Base-by-base conservation (phyloP, 2,329 filamentous ascomycete species). In the Amylocarpus encephaloides region DNA sequence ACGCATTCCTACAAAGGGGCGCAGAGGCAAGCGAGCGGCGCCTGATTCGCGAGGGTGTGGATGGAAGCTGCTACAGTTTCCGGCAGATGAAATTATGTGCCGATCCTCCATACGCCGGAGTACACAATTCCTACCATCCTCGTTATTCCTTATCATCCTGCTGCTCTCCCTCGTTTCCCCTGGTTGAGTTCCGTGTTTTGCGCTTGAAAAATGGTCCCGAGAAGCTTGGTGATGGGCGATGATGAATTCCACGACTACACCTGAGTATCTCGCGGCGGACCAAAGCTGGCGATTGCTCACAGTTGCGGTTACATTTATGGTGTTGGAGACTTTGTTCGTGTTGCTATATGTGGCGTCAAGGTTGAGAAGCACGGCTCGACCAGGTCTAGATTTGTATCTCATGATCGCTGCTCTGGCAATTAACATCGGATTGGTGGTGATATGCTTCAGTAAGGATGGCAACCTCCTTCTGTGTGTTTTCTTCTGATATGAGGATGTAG, bases 181-280 rank as follows among this genome's bases (percentile, higher is more conserved):
- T 26, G 22, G 4, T 26, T 26, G 7, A 7, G 4, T 10, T 36
- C 15, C 34, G 34, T 5, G 12, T 36, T 36, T 16, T 13, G 15
- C 12, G 9, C 15, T 5, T 36, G n/a, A 16, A 16, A 36, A 36
- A 36, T 36, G 34, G 9, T 36, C 12, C 4, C 15, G 34, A 36
- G 15, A 13, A 16, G 12, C 3, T 16, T 13, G 4, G 4, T 13
- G 5, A 36, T 16, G 34, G 18, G 30, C 43, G 26, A 34, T 26
- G 15, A 45, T 36, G 43, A 45, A 36, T 13, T 26, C 43, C 7
- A 36, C 43, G 13, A 5, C 35, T 13, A 22, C 32, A n/a, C 12
- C 34, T 9, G 46, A 48, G 30, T 48, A 22, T 42, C 29, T 48
- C 16, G 46, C 38, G 3, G 46, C 26, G 18, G 38, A 42, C 12